Conservation (phyloP, 2,329 filamentous ascomycete species). For the Simplicillium aogashimaense region DNA sequence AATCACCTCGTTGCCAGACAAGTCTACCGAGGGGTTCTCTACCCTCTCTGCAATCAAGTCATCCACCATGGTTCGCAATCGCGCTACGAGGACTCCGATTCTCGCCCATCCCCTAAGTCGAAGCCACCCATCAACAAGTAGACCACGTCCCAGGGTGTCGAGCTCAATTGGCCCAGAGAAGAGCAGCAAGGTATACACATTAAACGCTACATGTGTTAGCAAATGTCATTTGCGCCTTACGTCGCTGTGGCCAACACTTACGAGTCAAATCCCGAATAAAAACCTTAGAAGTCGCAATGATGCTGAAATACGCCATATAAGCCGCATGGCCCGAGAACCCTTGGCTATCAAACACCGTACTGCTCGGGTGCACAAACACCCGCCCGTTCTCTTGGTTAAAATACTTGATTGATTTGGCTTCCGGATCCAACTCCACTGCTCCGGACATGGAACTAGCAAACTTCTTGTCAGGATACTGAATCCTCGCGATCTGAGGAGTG, state of each 20-base stretch:
- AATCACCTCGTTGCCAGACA: slow-evolving; percentile 58
- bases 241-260: slow-evolving; percentile 32
- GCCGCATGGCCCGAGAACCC: slow-evolving; percentile 63
- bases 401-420: slow-evolving; percentile 86
- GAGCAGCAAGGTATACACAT: slow-evolving; percentile 76
- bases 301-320: slow-evolving; percentile 83
- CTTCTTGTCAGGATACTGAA: slow-evolving; percentile 92
- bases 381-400: slow-evolving; percentile 78
- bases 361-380: slow-evolving; percentile 88
- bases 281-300: slow-evolving; percentile 86
- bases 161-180: slow-evolving; percentile 80
- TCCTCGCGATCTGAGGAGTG: slow-evolving; percentile 79
- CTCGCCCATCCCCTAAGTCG: slow-evolving; percentile 81
- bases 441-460: slow-evolving; percentile 81
- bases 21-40: slow-evolving; percentile 57
- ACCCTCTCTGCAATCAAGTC: slow-evolving; percentile 72
- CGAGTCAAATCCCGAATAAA: slow-evolving; percentile 87
- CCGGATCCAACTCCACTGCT: slow-evolving; percentile 85
- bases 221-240: slow-evolving; percentile 1
- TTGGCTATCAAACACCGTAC: slow-evolving; percentile 75
- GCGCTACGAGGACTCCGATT: slow-evolving; percentile 79
- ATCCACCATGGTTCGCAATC: slow-evolving; percentile 80
- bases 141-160: slow-evolving; percentile 76
- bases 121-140: slow-evolving; percentile 90
- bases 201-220: slow-evolving; percentile 56